Evolutionary conservation across 306 rosid species (phyloP).

Genomic region (Cucurbita moschata): DNA sequence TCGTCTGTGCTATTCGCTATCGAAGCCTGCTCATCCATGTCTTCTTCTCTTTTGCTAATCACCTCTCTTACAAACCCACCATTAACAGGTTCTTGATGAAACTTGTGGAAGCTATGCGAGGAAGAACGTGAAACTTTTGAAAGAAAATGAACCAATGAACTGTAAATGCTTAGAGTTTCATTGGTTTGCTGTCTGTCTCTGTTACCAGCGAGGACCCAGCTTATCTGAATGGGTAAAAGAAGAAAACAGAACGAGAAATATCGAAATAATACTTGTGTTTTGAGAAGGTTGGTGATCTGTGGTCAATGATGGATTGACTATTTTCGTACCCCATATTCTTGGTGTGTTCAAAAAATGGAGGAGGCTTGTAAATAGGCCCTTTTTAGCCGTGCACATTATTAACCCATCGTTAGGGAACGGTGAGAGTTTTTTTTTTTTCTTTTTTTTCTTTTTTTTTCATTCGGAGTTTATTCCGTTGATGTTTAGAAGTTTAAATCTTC

Average conservation of each 20-base stretch:
- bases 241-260: not conserved
- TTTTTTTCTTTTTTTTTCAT: too few relatives aligned
- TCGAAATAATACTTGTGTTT: not conserved
- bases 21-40: not conserved
- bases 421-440: not conserved
- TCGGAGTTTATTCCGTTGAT: too few relatives aligned
- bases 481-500: too few relatives aligned
- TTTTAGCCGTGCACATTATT: not conserved
- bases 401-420: not conserved
- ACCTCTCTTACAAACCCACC: not conserved
- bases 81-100: not conserved
- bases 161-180: not conserved
- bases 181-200: not conserved
- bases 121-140: not conserved
- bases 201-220: not conserved
- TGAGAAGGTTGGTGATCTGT: not conserved
- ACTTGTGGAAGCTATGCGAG: not conserved
- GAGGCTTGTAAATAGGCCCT: not conserved
- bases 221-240: not conserved
- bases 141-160: not conserved
- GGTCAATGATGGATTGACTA: not conserved
- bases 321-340: not conserved
- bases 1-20: constrained; percentile 10
- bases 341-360: not conserved
- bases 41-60: not conserved